Base-by-base conservation (phyloP, 441 rosid species). In the Gossypium schwendimanii region DNA sequence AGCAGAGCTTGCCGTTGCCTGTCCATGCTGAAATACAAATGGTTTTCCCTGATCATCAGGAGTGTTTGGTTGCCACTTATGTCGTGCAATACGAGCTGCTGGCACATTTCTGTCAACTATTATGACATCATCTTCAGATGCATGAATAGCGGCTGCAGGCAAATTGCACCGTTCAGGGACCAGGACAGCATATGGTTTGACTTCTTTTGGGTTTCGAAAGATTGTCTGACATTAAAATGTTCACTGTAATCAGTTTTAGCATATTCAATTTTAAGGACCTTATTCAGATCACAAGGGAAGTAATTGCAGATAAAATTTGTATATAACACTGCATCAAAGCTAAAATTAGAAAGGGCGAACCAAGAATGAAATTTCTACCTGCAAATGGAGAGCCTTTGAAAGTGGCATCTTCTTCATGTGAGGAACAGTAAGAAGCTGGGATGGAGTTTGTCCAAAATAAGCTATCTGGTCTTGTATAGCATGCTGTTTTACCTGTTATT, bases 391-490 rank as follows among this genome's bases (percentile, higher is more conserved):
- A 84, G 88, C 94, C 74, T 96, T 94, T 44, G 91, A 78, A 73
- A 92, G 76, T 28, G 96, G 92, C 91, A 88, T 87, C 84, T 81
- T 87, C 75, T 87, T 93, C 88, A 85, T 73, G 86, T 93, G 98
- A 79, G 99, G 98, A 61, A 83, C 84, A 47, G 88, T 91, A 33
- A 93, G 82, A 75, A 96, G 98, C 81, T 92, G 97, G 77, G 98
- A 96, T 75, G 99, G 99, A 20, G 99, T 96, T 82, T 96, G 98
- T 75, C 98, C 99, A 83, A 96, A 96, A 83, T 96, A 92, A 77
- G 99, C 93, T 64, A 96, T 96, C 83, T 96, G 98, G 79, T 96
- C 98, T 87, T 96, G 99, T 0, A 92, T 87, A 70, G 99, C 97
- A 41, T 79, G 92, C 74, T 92, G 99, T 79, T 92, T 98, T 76